Evolutionary conservation across 805 yeast genomes (phyloP).

Genomic region (Teunomyces pallodes): DNA sequence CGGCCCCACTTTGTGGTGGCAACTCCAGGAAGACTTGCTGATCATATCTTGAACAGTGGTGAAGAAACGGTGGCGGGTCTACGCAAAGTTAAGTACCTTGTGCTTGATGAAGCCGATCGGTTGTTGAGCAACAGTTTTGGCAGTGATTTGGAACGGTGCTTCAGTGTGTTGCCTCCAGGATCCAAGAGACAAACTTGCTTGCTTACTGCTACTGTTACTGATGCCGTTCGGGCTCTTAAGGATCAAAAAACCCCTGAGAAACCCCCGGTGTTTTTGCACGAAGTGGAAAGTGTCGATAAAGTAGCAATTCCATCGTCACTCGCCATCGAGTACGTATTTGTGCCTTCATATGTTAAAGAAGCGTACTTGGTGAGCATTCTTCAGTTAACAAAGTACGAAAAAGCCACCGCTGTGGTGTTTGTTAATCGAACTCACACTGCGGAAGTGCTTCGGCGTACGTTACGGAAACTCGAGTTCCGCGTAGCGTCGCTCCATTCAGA

Average conservation of each 20-base stretch:
- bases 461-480: slow-evolving; percentile 69
- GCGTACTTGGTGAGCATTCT: slow-evolving; percentile 76
- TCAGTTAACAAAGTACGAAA: slow-evolving; percentile 56
- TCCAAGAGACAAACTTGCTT: slow-evolving; percentile 78
- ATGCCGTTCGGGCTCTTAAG: slow-evolving; percentile 78
- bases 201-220: slow-evolving; percentile 95
- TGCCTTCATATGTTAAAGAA: slow-evolving; percentile 88
- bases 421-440: slow-evolving; percentile 91
- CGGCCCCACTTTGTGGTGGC: slow-evolving; percentile 95
- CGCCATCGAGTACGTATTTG: slow-evolving; percentile 60
- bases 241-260: slow-evolving; percentile 57
- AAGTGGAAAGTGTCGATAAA: slow-evolving; percentile 68
- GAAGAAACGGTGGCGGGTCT: slow-evolving; percentile 83
- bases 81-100: slow-evolving; percentile 74
- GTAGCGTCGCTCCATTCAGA: slow-evolving; percentile 92
- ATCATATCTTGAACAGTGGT: slow-evolving; percentile 83
- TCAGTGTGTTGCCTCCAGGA: slow-evolving; percentile 68
- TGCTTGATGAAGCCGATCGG: slow-evolving; percentile 95
- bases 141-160: slow-evolving; percentile 70
- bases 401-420: slow-evolving; percentile 77
- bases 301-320: slow-evolving; percentile 80
- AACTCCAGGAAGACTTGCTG: slow-evolving; percentile 95
- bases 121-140: slow-evolving; percentile 81
- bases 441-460: slow-evolving; percentile 76
- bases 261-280: slow-evolving; percentile 64